Evolutionary conservation across 2,329 filamentous ascomycete species (phyloP).

Genomic region (Fusarium proliferatum): DNA sequence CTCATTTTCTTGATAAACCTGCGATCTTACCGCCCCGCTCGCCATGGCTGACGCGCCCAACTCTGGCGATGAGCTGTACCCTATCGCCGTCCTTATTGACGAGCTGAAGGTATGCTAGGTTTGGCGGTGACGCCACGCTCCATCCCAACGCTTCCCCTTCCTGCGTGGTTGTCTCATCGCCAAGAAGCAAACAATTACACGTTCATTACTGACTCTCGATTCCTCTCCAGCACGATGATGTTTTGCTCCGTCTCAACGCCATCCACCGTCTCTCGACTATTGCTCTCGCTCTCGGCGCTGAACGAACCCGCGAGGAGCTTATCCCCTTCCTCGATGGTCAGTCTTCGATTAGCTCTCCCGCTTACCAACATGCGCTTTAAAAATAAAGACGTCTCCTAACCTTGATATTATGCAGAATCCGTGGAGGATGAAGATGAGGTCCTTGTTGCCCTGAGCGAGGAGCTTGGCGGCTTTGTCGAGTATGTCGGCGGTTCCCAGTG

Average conservation of each 20-base stretch:
- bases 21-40: conserved; percentile 53
- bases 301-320: conserved; percentile 97
- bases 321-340: conserved; percentile 98
- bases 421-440: conserved; percentile 99
- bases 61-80: conserved; percentile 98
- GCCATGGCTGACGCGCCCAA: conserved; percentile 89
- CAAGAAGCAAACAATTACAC: conserved; percentile 38
- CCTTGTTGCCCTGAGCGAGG: conserved; percentile 94
- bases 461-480: conserved; percentile 96
- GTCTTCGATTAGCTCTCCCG: conserved; percentile 52
- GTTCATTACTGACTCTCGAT: conserved; percentile 35
- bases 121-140: conserved; percentile 47
- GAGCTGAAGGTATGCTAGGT: conserved; percentile 85
- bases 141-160: conserved; percentile 14
- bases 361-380: conserved; percentile 24
- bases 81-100: conserved; percentile 99
- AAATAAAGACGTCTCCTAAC: conserved; percentile 35
- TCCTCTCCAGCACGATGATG: conserved; percentile 88
- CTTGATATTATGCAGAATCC: conserved; percentile 73
- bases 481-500: conserved; percentile 95
- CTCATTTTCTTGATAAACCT: conserved; percentile 43
- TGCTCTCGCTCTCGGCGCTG: conserved; percentile 92
- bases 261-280: conserved; percentile 99
- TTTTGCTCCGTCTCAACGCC: conserved; percentile 95
- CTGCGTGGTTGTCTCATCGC: conserved; percentile 26